Conservation (phyloP, 768 basidiomycete genomes). For the button mushroom (Agaricus bisporus) region DNA sequence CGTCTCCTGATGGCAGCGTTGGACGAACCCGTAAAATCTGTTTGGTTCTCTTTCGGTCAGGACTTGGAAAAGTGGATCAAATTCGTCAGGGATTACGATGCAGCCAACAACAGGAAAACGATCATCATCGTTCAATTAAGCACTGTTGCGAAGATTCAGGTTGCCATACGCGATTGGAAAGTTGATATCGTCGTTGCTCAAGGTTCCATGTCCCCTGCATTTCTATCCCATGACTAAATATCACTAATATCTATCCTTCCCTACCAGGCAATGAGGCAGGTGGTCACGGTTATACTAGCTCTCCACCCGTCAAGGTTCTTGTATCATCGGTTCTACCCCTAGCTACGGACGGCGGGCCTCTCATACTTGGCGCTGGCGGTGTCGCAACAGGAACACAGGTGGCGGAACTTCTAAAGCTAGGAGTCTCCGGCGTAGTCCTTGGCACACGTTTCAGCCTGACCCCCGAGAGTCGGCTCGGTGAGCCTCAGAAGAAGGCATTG, state of each 20-base stretch:
- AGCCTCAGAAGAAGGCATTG: slow-evolving; percentile 47
- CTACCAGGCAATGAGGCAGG: slow-evolving; percentile 69
- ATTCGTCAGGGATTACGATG: slow-evolving; percentile 51
- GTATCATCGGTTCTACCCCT: slow-evolving; percentile 47
- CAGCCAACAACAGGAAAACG: slow-evolving; percentile 30
- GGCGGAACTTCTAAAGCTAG: slow-evolving; percentile 58
- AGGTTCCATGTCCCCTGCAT: slow-evolving; percentile 35
- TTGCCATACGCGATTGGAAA: slow-evolving; percentile 61
- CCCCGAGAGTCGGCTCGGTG: slow-evolving; percentile 55
- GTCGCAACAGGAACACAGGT: slow-evolving; percentile 58
- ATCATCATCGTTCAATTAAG: slow-evolving; percentile 62
- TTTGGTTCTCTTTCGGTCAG: slow-evolving; percentile 74
- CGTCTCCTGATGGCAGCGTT: slow-evolving; percentile 44
- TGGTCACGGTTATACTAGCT: slow-evolving; percentile 59
- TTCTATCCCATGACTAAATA: background rate
- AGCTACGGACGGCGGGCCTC: slow-evolving; percentile 36
- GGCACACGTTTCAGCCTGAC: slow-evolving; percentile 76
- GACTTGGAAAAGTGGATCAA: slow-evolving; percentile 55
- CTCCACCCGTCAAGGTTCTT: slow-evolving; percentile 56
- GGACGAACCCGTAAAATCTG: slow-evolving; percentile 48
- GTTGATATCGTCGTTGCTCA: slow-evolving; percentile 74
- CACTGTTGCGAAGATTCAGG: slow-evolving; percentile 50
- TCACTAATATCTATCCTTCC: slow-evolving; percentile 6
- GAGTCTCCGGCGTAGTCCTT: slow-evolving; percentile 60
- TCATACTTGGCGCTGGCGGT: slow-evolving; percentile 72